Evolutionary conservation across 2,329 filamentous ascomycete species (phyloP), one percentile per base, ranked within the genome.

Genomic region (Alternaria panax): DNA sequence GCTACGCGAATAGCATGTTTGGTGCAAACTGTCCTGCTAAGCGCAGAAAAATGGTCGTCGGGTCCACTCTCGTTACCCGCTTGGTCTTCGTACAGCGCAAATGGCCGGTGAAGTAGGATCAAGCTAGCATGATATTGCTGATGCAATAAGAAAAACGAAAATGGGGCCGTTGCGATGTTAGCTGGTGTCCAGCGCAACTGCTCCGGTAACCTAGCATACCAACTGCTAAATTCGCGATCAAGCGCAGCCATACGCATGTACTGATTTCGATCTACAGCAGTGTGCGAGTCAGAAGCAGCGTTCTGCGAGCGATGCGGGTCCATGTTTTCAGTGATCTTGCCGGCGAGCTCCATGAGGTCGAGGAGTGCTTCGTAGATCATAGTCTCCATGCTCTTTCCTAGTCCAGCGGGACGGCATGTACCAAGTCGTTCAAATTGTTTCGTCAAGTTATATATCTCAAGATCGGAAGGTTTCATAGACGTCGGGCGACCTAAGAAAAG

Each of bases 331-430:
- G 82, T 81, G 24, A 85, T 84, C 52, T 81, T 82, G 40, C 83
- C 83, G 1, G 83, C 83, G 7, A 86, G 75, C 60, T 84, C 84
- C 83, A 86, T 84, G n/a, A 86, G 75, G 62, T 85, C 83, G 34
- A 85, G 79, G 7, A 86, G 78, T 22, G 84, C 76, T 62, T 85
- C 81, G 63, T 84, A 84, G 20, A 86, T 81, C 48, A 83, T 75
- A 5, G 73, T 76, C 56, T 74, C 75, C 32, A 71, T 64, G 57
- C 67, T 72, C 53, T 75, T 75, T 45, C 73, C 65, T 5, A 62
- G 68, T 2, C 77, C 77, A 20, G 76, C 75, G 28, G 72, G 75
- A 47, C 65, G 64, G 30, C 74, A 79, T 11, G 81, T 78, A 2
- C 76, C 75, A 1, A 84, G 74, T 36, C 79, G 74, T 8, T 81